Base-by-base conservation (phyloP, 306 rosid species). In the Gleditsia sinensis region DNA sequence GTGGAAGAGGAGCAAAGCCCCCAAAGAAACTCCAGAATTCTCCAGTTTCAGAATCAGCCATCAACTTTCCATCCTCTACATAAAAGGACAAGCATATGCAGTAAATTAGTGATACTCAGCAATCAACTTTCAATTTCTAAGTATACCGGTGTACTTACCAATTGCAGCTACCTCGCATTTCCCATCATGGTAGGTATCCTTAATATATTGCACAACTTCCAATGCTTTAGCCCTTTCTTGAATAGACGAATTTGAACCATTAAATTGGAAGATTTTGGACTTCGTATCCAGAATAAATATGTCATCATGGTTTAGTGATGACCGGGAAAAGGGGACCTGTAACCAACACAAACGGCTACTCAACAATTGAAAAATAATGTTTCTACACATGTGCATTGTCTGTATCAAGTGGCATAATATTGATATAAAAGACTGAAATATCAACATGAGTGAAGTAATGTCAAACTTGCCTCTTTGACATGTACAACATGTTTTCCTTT, bases 21-120 rank as follows among this genome's bases (percentile, higher is more conserved):
- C 98, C 98, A 82, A 92, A 92, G 80, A 92, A 92, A 79, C 91
- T 88, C 98, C 98, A 92, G 73, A 92, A 92, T 75, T 92, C 98
- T 77, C 98, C 98, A 56, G 89, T 84, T 77, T 92, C 98, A 68
- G 96, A 63, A 86, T 92, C 98, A 67, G 98, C 96, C 98, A 92
- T 92, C 86, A 92, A 75, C 85, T 82, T 92, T 36, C 98, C 98
- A 79, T 92, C 98, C 91, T 92, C 98, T 92, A 73, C 78, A 84
- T n/a, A 58, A 45, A 66, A 67, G 48, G 60, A 63, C 17, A 84
- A 33, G 65, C 21, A 61, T 42, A 50, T 8, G 40, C 16, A 81
- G 74, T 85, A 67, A 83, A 58, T 61, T 77, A 72, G 10, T 12
- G 70, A 64, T 36, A 65, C 36, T 23, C 49, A 49, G n/a, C 28